Conservation (phyloP, 306 rosid species). For the Casuarina glauca region DNA sequence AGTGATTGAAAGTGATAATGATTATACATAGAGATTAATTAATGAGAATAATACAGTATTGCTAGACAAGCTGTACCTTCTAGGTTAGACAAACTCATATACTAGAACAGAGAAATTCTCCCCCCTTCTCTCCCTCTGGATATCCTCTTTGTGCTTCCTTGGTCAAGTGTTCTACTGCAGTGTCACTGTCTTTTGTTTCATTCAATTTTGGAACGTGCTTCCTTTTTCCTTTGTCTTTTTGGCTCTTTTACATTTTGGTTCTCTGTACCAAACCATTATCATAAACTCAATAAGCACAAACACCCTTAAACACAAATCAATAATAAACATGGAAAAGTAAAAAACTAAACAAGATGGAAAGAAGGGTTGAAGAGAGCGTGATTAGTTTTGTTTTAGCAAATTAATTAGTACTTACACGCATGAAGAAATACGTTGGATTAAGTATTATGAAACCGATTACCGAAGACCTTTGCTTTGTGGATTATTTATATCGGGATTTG, state of each 20-base stretch:
- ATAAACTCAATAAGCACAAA: no score
- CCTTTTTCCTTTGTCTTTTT: conserved; percentile 17
- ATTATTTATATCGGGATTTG: no score
- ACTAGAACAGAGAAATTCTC: conserved; percentile 18
- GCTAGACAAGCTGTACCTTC: conserved; percentile 60
- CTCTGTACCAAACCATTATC: conserved; percentile 19
- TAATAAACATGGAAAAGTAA: no score
- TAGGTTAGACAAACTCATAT: conserved; percentile 41
- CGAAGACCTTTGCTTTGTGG: no score
- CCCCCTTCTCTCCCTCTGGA: conserved; percentile 17
- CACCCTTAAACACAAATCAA: no score
- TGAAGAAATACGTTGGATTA: no score
- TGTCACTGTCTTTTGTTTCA: conserved; percentile 56
- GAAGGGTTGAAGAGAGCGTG: no score
- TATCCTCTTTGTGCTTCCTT: conserved; percentile 28
- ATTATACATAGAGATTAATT: conserved; percentile 32
- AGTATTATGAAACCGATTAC: no score
- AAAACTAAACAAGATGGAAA: no score
- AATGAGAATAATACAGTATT: conserved; percentile 43
- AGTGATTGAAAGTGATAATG: conserved; percentile 44
- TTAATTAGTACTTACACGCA: no score
- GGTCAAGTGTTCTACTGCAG: conserved; percentile 26
- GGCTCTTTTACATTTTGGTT: conserved; percentile 32
- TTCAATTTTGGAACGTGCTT: conserved; percentile 45
- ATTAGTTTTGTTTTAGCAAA: no score